phyloP scores from a whole-genome alignment of 1,284 basidiomycete genomes.

The Marasmius tenuissimus region DNA sequence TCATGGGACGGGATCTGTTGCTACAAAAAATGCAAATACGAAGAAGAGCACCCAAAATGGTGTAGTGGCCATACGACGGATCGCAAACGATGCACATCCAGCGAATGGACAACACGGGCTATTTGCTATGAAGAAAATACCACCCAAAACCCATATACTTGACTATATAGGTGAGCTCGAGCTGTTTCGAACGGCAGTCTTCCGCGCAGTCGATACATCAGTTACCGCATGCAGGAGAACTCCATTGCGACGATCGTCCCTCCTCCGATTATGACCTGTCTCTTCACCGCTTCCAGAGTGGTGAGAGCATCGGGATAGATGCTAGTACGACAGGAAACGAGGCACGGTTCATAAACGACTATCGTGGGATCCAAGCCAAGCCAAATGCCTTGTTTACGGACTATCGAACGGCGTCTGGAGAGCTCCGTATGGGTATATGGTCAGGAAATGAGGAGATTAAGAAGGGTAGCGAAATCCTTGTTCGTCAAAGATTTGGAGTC shows the following conservation, averaged over 20 bases:
- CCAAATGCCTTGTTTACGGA: constrained; percentile 81
- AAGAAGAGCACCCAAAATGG: constrained; percentile 17
- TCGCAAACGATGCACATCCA: constrained; percentile 58
- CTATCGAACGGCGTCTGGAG: constrained; percentile 53
- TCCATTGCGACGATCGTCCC: constrained; percentile 74
- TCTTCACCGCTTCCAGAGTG: constrained; percentile 58
- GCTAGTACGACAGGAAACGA: constrained; percentile 80
- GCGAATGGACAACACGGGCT: constrained; percentile 83
- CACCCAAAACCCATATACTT: constrained; percentile 65
- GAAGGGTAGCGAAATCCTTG: constrained; percentile 85
- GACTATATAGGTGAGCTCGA: constrained; percentile 66
- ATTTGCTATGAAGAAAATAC: constrained; percentile 75
- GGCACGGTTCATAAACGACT: constrained; percentile 87
- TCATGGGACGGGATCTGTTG: constrained; percentile 15
- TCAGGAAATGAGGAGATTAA: constrained; percentile 55
- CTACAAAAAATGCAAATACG: constrained; percentile 14
- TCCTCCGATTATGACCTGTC: constrained; percentile 87
- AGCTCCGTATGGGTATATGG: constrained; percentile 79
- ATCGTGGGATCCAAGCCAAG: constrained; percentile 64
- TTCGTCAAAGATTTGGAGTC: constrained; percentile 94
- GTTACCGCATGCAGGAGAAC: constrained; percentile 46
- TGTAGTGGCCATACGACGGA: constrained; percentile 42
- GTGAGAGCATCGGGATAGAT: constrained; percentile 68
- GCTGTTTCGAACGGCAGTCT: not conserved
- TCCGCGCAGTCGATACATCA: not conserved